These are phyloP conservation scores for Tulasnella sp. DNA, from an alignment of 768 basidiomycete genomes.

Conservation along the genomic window DNA sequence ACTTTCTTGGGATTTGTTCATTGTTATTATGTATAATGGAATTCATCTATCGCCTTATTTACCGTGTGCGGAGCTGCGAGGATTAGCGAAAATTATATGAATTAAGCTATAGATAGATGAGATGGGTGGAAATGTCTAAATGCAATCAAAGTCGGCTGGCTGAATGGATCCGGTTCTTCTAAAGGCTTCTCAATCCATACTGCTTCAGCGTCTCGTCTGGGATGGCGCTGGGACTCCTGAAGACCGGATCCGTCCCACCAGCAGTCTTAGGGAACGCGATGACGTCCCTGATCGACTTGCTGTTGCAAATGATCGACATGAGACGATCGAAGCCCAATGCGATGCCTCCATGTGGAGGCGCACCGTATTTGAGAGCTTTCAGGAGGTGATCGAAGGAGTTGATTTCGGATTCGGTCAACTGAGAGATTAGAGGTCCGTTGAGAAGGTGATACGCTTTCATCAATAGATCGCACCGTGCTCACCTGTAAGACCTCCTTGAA, in stretches of 20 bases:
- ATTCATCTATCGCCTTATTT: too few relatives aligned
- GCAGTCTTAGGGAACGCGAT: slow-evolving; percentile 94
- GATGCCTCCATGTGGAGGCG: slow-evolving; percentile 92
- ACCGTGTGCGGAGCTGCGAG: too few relatives aligned
- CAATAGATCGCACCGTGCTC: slow-evolving; percentile 16
- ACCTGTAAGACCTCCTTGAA: slow-evolving; percentile 71
- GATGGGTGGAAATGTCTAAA: neutral
- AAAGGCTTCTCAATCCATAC: slow-evolving; percentile 16
- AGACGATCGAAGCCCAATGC: slow-evolving; percentile 88
- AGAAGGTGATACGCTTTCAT: neutral
- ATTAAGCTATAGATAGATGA: neutral
- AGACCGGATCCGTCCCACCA: slow-evolving; percentile 72
- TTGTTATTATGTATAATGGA: too few relatives aligned
- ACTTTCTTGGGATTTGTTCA: too few relatives aligned
- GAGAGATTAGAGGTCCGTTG: neutral
- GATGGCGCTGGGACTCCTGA: slow-evolving; percentile 71
- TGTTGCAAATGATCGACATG: slow-evolving; percentile 80
- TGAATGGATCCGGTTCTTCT: neutral
- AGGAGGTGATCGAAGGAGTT: slow-evolving; percentile 72
- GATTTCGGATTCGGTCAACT: slow-evolving; percentile 67
- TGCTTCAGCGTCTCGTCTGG: slow-evolving; percentile 33
- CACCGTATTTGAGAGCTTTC: slow-evolving; percentile 78
- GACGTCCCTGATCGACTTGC: slow-evolving; percentile 84
- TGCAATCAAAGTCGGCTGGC: neutral
- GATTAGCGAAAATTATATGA: neutral